Evolutionary conservation across 805 yeast species (phyloP).

Genomic region (Starmera quercuum): DNA sequence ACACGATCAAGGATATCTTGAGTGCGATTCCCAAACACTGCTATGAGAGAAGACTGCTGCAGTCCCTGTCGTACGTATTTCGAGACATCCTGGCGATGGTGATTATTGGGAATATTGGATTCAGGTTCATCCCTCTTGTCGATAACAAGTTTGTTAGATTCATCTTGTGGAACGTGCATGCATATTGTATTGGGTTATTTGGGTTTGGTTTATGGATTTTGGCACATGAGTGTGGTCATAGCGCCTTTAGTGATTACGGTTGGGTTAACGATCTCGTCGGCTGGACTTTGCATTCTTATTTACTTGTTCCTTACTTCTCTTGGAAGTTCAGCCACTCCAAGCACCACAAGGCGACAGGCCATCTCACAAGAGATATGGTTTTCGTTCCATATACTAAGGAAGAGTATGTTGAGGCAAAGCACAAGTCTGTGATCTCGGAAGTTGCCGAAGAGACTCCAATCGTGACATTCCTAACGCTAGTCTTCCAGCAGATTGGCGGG

Average conservation of each 20-base stretch:
- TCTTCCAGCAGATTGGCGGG: slow-evolving; percentile 53
- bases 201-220: slow-evolving; percentile 56
- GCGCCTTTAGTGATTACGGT: slow-evolving; percentile 49
- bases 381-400: slow-evolving; percentile 49
- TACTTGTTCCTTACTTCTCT: slow-evolving; percentile 52
- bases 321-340: slow-evolving; percentile 56
- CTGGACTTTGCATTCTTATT: slow-evolving; percentile 52
- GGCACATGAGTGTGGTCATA: slow-evolving; percentile 62
- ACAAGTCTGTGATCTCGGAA: slow-evolving; percentile 32
- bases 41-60: slow-evolving; percentile 43
- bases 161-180: slow-evolving; percentile 32
- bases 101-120: slow-evolving; percentile 34
- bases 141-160: slow-evolving; percentile 27
- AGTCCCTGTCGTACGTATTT: slow-evolving; percentile 43
- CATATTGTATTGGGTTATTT: slow-evolving; percentile 36
- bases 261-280: slow-evolving; percentile 49
- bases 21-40: slow-evolving; percentile 55
- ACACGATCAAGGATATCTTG: slow-evolving; percentile 48
- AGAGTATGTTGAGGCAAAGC: slow-evolving; percentile 27
- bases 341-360: slow-evolving; percentile 61
- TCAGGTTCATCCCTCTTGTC: slow-evolving; percentile 34
- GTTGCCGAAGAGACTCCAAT: slow-evolving; percentile 50
- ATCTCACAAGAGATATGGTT: slow-evolving; percentile 51
- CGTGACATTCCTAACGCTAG: slow-evolving; percentile 30
- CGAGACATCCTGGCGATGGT: slow-evolving; percentile 43